Evolutionary conservation across 73 alveolate species (phyloP).

Genomic region (Stentor coeruleus): DNA sequence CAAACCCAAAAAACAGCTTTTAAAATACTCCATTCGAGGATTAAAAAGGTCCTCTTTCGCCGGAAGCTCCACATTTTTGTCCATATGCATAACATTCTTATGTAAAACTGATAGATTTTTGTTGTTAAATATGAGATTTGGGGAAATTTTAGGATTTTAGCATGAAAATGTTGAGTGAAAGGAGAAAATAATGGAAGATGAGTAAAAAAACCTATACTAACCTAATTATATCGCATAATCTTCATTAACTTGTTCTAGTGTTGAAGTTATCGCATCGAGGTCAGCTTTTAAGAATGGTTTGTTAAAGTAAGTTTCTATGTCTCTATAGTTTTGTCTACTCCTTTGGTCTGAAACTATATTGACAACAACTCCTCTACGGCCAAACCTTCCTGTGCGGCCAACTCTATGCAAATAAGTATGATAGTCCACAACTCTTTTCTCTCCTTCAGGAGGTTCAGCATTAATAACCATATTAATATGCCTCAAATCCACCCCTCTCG

Average conservation of each 20-base stretch:
- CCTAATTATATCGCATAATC: neutral
- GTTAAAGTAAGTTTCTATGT: neutral
- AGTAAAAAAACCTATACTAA: no score
- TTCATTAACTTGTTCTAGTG: neutral
- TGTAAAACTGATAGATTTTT: no score
- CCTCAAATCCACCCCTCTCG: constrained; percentile 66
- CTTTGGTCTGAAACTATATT: constrained; percentile 30
- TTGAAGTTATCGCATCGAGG: neutral
- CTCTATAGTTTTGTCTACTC: neutral
- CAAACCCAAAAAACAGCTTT: neutral
- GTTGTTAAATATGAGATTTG: no score
- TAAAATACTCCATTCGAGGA: neutral
- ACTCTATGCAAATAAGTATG: constrained; percentile 42
- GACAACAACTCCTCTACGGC: constrained; percentile 58
- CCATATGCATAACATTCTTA: no score
- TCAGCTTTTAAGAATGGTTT: neutral
- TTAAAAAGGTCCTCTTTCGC: neutral
- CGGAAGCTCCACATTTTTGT: neutral
- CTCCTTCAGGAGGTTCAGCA: constrained; percentile 55
- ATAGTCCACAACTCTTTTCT: neutral
- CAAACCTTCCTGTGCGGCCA: constrained; percentile 58
- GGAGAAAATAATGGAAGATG: no score
- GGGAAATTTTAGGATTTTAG: no score
- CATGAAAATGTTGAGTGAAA: no score
- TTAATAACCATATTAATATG: constrained; percentile 56